phyloP scores from a whole-genome alignment of 2,329 filamentous ascomycete genomes.

The Teratosphaeria viscida region DNA sequence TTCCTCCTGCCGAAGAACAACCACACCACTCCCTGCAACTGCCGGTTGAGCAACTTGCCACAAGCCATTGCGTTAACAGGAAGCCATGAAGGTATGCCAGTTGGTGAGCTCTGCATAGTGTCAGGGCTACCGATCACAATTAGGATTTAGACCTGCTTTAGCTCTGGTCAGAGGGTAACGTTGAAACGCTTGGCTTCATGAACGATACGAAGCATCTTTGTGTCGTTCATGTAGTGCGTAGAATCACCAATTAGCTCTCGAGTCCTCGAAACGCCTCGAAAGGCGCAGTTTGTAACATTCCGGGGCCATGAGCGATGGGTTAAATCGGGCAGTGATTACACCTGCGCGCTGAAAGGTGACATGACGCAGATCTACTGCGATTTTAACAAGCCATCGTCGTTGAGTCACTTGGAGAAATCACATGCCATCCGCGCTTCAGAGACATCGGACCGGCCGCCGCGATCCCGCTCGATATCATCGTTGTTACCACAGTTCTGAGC shows the following conservation, averaged over 20 bases:
- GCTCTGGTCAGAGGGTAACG: slow-evolving; percentile 17
- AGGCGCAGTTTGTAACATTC: slow-evolving; percentile 14
- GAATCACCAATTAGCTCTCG: slow-evolving; percentile 16
- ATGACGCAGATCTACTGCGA: slow-evolving; percentile 18
- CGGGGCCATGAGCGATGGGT: slow-evolving; percentile 4
- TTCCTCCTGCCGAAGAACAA: not conserved
- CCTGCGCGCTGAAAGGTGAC: slow-evolving; percentile 19
- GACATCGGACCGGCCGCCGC: slow-evolving; percentile 19
- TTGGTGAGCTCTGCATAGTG: slow-evolving; percentile 12
- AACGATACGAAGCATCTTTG: slow-evolving; percentile 16
- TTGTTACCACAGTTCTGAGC: slow-evolving; percentile 4
- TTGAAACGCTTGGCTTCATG: slow-evolving; percentile 17
- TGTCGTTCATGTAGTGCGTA: slow-evolving; percentile 19
- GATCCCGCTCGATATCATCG: slow-evolving; percentile 19
- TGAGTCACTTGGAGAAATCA: slow-evolving; percentile 10
- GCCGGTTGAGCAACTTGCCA: not conserved
- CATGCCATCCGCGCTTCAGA: slow-evolving; percentile 13
- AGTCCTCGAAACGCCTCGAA: slow-evolving; percentile 20
- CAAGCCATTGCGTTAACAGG: slow-evolving; percentile 13
- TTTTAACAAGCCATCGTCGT: slow-evolving; percentile 7
- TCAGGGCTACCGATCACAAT: slow-evolving; percentile 17
- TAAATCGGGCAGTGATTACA: slow-evolving; percentile 11
- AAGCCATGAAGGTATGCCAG: slow-evolving; percentile 16
- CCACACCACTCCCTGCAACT: not conserved
- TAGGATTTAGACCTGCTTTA: slow-evolving; percentile 14